Evolutionary conservation across 2,329 filamentous ascomycete species (phyloP).

Genomic region (Verticillium longisporum): DNA sequence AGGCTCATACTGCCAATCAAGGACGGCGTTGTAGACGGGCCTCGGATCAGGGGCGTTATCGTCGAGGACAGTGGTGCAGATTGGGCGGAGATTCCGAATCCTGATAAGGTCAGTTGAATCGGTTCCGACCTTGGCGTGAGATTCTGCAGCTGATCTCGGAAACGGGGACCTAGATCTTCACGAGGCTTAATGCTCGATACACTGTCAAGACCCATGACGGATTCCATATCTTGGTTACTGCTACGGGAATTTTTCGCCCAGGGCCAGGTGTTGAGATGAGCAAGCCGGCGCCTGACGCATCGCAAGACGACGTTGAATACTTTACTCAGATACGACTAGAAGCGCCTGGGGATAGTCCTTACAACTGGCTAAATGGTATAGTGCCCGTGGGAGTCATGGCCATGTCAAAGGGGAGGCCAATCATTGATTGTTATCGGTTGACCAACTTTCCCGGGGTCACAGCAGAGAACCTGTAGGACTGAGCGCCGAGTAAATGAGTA

Average conservation of each 20-base stretch:
- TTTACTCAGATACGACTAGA: constrained; percentile 16
- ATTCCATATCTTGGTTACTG: constrained; percentile 12
- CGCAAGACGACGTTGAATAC: constrained; percentile 15
- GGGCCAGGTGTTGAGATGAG: constrained; percentile 1
- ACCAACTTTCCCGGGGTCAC: constrained; percentile 13
- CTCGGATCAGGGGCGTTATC: constrained; percentile 11
- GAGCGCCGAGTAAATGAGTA: too few relatives aligned
- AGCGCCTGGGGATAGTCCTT: constrained; percentile 11
- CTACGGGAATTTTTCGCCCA: constrained; percentile 8
- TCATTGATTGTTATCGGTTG: constrained; percentile 15
- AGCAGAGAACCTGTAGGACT: constrained; percentile 5
- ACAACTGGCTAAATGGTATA: constrained; percentile 14
- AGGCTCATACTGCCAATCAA: constrained; percentile 15
- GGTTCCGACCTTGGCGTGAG: not conserved
- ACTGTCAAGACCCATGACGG: constrained; percentile 14
- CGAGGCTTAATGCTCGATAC: constrained; percentile 12
- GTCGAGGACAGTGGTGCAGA: constrained; percentile 15
- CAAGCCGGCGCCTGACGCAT: not conserved
- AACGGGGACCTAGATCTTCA: constrained; percentile 1
- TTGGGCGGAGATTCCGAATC: constrained; percentile 11
- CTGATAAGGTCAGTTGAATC: constrained; percentile 5
- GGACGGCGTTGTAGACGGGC: constrained; percentile 11
- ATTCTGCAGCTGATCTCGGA: not conserved
- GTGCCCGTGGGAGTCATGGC: constrained; percentile 14
- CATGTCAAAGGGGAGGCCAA: constrained; percentile 13